Conservation (phyloP, 495 filamentous ascomycete species). For the Penicillium pulvis region DNA sequence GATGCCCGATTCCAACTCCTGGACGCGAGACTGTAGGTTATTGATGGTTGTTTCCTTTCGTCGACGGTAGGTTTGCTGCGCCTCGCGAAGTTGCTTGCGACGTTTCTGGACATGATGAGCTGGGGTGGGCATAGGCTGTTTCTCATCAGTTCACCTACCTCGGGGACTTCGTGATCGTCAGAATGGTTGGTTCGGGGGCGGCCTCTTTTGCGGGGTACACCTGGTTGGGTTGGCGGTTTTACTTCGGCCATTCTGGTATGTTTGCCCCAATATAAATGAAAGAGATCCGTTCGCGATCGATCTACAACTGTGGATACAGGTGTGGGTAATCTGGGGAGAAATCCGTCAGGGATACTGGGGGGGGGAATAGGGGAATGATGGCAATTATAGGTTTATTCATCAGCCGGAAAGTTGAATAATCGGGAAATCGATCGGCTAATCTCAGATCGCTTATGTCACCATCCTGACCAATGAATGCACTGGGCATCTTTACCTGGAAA, state of each 20-base stretch:
- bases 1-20: slow-evolving; percentile 66
- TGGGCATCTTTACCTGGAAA: too few species aligned
- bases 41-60: slow-evolving; percentile 85
- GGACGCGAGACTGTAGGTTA: slow-evolving; percentile 67
- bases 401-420: slow-evolving; percentile 9
- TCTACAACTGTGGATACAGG: not conserved
- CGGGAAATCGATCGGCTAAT: not conserved
- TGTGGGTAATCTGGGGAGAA: not conserved
- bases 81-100: slow-evolving; percentile 82
- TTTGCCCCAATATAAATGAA: not conserved
- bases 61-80: slow-evolving; percentile 81
- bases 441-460: not conserved
- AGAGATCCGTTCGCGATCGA: not conserved
- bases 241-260: not conserved
- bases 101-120: slow-evolving; percentile 42
- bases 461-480: too few species aligned
- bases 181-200: slow-evolving; percentile 27
- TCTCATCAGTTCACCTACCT: slow-evolving; percentile 20
- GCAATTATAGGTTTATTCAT: slow-evolving; percentile 7
- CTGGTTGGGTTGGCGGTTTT: not conserved
- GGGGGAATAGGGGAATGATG: not conserved
- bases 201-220: slow-evolving; percentile 27
- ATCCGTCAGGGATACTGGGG: not conserved
- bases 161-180: slow-evolving; percentile 28
- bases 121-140: not conserved